Evolutionary conservation across 495 filamentous ascomycete species (phyloP).

Genomic region (Penicillium silybi): DNA sequence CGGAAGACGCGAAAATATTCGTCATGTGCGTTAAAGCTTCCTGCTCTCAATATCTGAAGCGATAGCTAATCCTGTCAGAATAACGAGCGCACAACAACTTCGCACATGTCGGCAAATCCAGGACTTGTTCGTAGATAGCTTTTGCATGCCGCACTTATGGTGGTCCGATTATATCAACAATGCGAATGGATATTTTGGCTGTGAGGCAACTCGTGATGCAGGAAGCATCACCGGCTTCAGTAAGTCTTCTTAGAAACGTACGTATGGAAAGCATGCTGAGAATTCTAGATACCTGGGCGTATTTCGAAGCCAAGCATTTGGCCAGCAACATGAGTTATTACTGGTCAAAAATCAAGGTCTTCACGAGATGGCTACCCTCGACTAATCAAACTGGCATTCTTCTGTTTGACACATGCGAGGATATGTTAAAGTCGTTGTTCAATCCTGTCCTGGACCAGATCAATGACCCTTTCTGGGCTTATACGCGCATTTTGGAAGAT

Average conservation of each 20-base stretch:
- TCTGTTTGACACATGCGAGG: slow-evolving; percentile 25
- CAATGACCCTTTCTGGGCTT: slow-evolving; percentile 21
- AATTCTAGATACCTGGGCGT: neutral
- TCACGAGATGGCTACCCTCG: slow-evolving; percentile 22
- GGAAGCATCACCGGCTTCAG: neutral
- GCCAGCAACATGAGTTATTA: slow-evolving; percentile 9
- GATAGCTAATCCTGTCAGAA: neutral
- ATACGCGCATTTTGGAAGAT: slow-evolving; percentile 14
- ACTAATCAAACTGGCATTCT: slow-evolving; percentile 28
- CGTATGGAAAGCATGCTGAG: neutral
- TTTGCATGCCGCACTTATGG: slow-evolving; percentile 1
- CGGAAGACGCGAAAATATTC: neutral
- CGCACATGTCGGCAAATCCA: neutral
- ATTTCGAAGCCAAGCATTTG: slow-evolving; percentile 1
- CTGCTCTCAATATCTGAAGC: neutral
- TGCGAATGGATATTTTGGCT: slow-evolving; percentile 13
- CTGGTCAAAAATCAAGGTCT: slow-evolving; percentile 34
- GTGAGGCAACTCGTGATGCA: slow-evolving; percentile 4
- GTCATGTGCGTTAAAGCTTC: neutral
- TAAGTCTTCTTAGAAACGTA: neutral
- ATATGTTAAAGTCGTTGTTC: neutral
- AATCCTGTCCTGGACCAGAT: neutral
- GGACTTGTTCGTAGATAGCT: neutral
- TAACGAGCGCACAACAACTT: neutral
- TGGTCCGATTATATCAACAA: slow-evolving; percentile 2